Evolutionary conservation across 1,284 basidiomycete genomes (phyloP), one percentile per base, ranked within the genome.

Genomic region (Microstroma glucosiphilum): DNA sequence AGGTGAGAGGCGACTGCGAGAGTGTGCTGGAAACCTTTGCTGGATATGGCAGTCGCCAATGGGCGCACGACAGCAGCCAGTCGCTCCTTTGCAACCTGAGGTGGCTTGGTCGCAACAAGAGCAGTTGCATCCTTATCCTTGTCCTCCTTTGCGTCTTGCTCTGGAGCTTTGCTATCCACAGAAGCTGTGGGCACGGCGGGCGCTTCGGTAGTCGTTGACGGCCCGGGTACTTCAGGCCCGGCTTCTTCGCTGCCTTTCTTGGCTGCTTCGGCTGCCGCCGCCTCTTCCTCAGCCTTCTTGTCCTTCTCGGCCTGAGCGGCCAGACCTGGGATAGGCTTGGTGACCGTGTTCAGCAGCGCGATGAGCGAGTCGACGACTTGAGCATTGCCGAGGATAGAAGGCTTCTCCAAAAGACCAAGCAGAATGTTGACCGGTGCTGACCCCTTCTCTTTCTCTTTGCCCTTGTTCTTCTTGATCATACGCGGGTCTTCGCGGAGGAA

Each of bases 1-100:
- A 79, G 70, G 55, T 79, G 73, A 53, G 70, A 67, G 0, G 76
- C 76, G 43, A 79, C 71, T 26, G 70, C 66, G 17, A 79, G 59
- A n/a, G 77, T 79, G 62, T 77, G 65, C 60, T 79, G 77, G 72
- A 79, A 79, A 21, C 75, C 77, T 40, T 72, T 71, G 63, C 67
- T 67, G 26, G 71, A 72, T 37, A 79, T 71, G 23, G 75, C 66
- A 37, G 73, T 77, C 11, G 66, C 65, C 51, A 79, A 60, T 13
- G 77, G 77, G 25, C 68, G 68, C n/a, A 79, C 77, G 15, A 79
- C 60, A 30, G 69, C 68, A 11, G 68, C 61, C 21, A 79, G 64
- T 11, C 70, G 70, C 19, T 78, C 76, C 1, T 65, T 60, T 1
- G 75, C 64, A 25, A 79, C 70, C 7, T 58, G 42, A 11, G 67